phyloP scores from a whole-genome alignment of 2,329 filamentous ascomycete species.

The Xylariaceae sp. region DNA sequence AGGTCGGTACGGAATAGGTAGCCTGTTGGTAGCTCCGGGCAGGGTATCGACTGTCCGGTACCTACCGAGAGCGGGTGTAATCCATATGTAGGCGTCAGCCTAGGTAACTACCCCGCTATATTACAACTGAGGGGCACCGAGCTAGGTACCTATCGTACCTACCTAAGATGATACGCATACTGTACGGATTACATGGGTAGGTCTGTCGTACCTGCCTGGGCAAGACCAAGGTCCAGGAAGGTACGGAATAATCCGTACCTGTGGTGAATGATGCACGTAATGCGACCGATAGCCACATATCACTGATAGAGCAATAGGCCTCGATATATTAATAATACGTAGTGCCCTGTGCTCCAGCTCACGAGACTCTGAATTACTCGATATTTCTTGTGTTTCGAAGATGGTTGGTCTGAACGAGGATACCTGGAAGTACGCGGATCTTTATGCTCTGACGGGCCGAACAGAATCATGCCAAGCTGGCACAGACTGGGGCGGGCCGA shows the following conservation, averaged over 20 bases:
- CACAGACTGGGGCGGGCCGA: background rate
- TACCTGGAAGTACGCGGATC: too few species aligned
- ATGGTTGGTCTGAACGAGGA: too few species aligned
- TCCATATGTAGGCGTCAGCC: too few species aligned
- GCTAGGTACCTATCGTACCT: background rate
- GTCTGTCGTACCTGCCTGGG: background rate
- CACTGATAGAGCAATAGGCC: background rate
- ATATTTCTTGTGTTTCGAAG: too few species aligned
- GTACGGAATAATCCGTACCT: background rate
- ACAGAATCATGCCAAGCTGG: background rate
- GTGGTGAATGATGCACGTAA: background rate
- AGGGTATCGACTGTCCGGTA: background rate
- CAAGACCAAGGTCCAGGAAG: background rate
- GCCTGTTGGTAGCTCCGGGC: background rate
- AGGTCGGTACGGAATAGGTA: background rate
- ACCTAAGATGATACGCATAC: background rate
- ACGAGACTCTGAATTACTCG: background rate
- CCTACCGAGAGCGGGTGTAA: too few species aligned
- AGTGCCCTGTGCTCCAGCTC: background rate
- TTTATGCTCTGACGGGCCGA: background rate
- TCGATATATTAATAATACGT: background rate
- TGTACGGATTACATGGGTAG: background rate
- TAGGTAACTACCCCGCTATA: conserved; percentile 3
- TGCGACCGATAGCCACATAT: background rate
- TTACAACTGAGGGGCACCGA: background rate